These are phyloP conservation scores for Wallacemonas sp. DNA, from an alignment of 208 protist genomes.

Conservation along the genomic window DNA sequence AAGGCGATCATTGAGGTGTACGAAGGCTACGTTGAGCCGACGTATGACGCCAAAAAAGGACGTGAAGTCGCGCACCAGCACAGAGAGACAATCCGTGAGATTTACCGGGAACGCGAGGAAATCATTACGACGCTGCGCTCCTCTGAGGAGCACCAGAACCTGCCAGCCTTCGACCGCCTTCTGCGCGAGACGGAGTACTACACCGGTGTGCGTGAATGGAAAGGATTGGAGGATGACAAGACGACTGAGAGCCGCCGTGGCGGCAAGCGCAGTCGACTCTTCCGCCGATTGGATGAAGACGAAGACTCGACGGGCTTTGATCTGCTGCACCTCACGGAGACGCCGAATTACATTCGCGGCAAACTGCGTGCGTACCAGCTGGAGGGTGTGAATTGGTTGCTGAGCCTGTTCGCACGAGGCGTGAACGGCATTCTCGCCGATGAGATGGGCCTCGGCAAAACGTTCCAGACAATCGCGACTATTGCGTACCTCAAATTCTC, in stretches of 20 bases:
- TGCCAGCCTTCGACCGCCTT: constrained; percentile 73
- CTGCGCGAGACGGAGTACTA: constrained; percentile 87
- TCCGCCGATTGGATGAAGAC: constrained; percentile 24
- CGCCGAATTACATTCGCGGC: constrained; percentile 88
- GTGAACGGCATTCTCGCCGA: constrained; percentile 99
- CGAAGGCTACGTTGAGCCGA: constrained; percentile 71
- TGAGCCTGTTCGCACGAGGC: constrained; percentile 93
- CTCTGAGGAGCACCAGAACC: constrained; percentile 56
- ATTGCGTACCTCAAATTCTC: constrained; percentile 95
- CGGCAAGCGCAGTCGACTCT: constrained; percentile 21
- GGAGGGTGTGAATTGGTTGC: constrained; percentile 98
- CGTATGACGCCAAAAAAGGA: constrained; percentile 47
- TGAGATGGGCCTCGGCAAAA: constrained; percentile 99
- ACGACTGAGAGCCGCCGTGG: constrained; percentile 19
- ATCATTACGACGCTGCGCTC: constrained; percentile 68
- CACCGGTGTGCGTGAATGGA: constrained; percentile 81
- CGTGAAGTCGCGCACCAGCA: constrained; percentile 40
- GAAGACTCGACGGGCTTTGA: constrained; percentile 57
- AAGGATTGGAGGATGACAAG: constrained; percentile 15
- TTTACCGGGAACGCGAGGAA: constrained; percentile 56
- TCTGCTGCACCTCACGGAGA: constrained; percentile 76
- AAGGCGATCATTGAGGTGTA: constrained; percentile 47
- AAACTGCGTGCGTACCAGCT: constrained; percentile 98
- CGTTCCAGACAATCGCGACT: constrained; percentile 97
- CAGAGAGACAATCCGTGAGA: constrained; percentile 33